phyloP scores from a whole-genome alignment of 2,329 filamentous ascomycete genomes.

The Diaporthe australafricana region DNA sequence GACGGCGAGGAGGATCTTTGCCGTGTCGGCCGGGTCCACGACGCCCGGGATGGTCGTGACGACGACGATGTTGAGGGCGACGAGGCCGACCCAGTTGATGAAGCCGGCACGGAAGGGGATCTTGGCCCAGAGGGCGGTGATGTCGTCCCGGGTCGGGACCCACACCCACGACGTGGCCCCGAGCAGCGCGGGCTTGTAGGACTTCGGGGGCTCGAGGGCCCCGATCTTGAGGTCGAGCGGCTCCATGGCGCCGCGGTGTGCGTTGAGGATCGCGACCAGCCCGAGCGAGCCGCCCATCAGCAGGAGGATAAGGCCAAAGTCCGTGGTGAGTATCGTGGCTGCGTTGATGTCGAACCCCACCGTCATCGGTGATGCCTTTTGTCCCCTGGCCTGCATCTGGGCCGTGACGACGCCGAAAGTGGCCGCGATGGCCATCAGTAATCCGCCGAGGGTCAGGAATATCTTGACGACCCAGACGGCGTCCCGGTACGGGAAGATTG shows the following conservation, averaged over 20 bases:
- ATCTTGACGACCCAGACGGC: constrained; percentile 23
- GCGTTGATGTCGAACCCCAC: constrained; percentile 4
- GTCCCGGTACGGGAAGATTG: constrained; percentile 10
- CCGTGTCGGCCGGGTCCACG: constrained; percentile 9
- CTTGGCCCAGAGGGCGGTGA: constrained; percentile 16
- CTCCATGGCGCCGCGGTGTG: constrained; percentile 19
- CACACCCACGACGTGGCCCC: constrained; percentile 15
- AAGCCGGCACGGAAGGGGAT: constrained; percentile 18
- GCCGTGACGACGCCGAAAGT: background rate
- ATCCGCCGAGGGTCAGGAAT: constrained; percentile 7
- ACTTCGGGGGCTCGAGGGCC: constrained; percentile 14
- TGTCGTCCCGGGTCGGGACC: background rate
- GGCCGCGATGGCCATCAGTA: constrained; percentile 21
- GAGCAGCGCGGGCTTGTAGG: constrained; percentile 13
- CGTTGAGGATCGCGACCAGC: constrained; percentile 18
- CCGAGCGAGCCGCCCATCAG: constrained; percentile 2
- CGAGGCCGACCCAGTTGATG: constrained; percentile 14
- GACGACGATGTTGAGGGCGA: constrained; percentile 12
- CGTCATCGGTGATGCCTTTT: background rate
- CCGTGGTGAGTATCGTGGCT: background rate
- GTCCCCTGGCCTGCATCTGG: background rate
- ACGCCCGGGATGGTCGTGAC: constrained; percentile 11
- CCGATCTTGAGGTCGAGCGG: constrained; percentile 18
- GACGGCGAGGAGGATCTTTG: background rate
- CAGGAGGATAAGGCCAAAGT: constrained; percentile 12